A percentile compares a stretch with the other conserved stretches of the same genome.
phyloP scores from a whole-genome alignment of 2,329 filamentous ascomycete genomes.

The Nemania diffusa region DNA sequence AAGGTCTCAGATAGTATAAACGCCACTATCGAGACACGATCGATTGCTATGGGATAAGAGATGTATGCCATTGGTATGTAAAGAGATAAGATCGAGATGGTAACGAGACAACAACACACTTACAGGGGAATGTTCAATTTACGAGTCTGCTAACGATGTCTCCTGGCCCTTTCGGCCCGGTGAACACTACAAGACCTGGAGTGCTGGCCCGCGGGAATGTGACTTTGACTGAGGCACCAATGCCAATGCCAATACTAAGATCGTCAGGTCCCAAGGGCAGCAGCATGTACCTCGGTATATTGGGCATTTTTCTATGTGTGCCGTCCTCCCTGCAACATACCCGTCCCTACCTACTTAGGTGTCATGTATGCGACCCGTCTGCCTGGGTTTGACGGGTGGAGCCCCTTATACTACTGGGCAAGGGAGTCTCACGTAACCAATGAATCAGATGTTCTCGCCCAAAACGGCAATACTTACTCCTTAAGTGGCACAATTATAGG shows the following conservation, averaged over 20 bases:
- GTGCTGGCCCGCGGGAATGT: constrained; percentile 45
- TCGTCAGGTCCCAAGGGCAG: constrained; percentile 44
- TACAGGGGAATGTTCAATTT: constrained; percentile 50
- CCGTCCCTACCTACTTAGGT: constrained; percentile 23
- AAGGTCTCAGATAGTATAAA: constrained; percentile 45
- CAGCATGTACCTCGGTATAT: constrained; percentile 39
- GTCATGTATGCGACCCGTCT: constrained; percentile 35
- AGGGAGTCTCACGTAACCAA: constrained; percentile 43
- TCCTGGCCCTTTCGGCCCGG: constrained; percentile 38
- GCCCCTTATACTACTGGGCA: constrained; percentile 33
- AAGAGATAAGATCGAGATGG: constrained; percentile 43
- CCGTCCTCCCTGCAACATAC: constrained; percentile 35
- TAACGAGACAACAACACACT: constrained; percentile 44
- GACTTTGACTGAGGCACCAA: constrained; percentile 48
- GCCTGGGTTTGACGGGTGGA: constrained; percentile 36
- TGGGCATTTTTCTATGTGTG: constrained; percentile 30
- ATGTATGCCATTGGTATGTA: constrained; percentile 45
- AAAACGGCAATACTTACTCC: constrained; percentile 44
- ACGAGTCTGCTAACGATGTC: constrained; percentile 35
- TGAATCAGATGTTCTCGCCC: constrained; percentile 42
- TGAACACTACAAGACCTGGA: constrained; percentile 8
- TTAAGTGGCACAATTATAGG: constrained; percentile 45
- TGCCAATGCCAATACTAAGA: constrained; percentile 40
- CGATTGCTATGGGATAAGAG: constrained; percentile 28
- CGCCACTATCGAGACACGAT: constrained; percentile 41